These are phyloP conservation scores for Trapa bicornis DNA, from an alignment of 345 rosid species.

Conservation along the genomic window DNA sequence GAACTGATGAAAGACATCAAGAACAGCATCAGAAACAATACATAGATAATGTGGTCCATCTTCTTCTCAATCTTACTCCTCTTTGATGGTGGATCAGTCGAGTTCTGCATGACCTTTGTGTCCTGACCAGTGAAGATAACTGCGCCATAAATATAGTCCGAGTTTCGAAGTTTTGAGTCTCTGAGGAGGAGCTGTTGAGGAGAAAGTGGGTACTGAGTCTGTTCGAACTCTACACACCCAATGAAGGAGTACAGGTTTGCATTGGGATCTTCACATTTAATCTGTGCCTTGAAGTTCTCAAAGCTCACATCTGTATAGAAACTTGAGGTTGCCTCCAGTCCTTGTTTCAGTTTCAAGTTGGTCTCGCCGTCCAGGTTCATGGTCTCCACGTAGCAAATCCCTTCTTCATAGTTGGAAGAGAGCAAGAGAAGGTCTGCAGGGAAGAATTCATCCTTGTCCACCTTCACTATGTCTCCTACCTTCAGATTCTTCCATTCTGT, in stretches of 20 bases:
- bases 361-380: constrained; percentile 97
- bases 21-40: constrained; percentile 44
- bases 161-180: constrained; percentile 74
- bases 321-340: constrained; percentile 47
- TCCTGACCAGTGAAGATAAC: constrained; percentile 82
- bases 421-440: constrained; percentile 80
- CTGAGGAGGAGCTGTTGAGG: constrained; percentile 73
- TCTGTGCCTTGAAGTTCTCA: constrained; percentile 38
- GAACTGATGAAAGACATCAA: constrained; percentile 54
- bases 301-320: constrained; percentile 41
- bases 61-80: constrained; percentile 75
- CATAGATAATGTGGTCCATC: constrained; percentile 68
- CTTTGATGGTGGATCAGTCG: constrained; percentile 77
- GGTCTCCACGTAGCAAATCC: constrained; percentile 83
- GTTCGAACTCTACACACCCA: constrained; percentile 57
- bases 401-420: constrained; percentile 70
- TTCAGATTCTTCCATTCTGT: constrained; percentile 60
- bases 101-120: constrained; percentile 82
- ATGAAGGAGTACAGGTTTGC: constrained; percentile 68
- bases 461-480: constrained; percentile 78
- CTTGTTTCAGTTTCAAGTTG: constrained; percentile 75
- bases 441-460: constrained; percentile 67
- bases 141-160: constrained; percentile 62
- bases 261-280: constrained; percentile 87
- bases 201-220: constrained; percentile 43